These are phyloP conservation scores for Eimeria falciformis DNA, from an alignment of 169 alveolate species.

Conservation along the genomic window DNA sequence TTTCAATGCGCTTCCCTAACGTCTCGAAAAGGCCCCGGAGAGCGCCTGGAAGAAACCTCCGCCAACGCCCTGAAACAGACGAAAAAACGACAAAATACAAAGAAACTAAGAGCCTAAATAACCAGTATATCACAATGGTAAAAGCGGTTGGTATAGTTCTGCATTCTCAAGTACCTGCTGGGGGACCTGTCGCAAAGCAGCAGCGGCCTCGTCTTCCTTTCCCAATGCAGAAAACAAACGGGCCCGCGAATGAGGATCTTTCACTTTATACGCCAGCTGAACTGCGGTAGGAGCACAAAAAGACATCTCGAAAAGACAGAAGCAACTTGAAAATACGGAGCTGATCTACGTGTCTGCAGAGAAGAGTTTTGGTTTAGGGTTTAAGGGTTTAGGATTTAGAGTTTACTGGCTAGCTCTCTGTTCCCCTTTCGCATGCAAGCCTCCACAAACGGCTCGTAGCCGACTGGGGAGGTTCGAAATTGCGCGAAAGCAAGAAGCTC, in stretches of 20 bases:
- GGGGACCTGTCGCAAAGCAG: neutral
- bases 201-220: neutral
- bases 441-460: slow-evolving; percentile 81
- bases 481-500: slow-evolving; percentile 80
- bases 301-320: too few relatives aligned
- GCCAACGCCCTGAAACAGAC: neutral
- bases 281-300: neutral
- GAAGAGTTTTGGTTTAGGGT: neutral
- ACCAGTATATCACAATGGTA: neutral
- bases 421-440: slow-evolving; percentile 62
- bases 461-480: slow-evolving; percentile 82
- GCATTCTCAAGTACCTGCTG: neutral
- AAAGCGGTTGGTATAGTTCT: too few relatives aligned
- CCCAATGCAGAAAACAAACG: neutral
- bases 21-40: neutral
- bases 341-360: too few relatives aligned
- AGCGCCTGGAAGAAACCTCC: neutral
- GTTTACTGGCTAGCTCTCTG: neutral
- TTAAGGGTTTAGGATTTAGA: neutral
- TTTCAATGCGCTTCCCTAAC: neutral
- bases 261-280: neutral
- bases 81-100: neutral
- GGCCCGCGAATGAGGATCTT: neutral
- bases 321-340: too few relatives aligned
- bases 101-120: neutral